phyloP scores from a whole-genome alignment of 2,329 filamentous ascomycete genomes.

The Fonsecaea pugnacius region DNA sequence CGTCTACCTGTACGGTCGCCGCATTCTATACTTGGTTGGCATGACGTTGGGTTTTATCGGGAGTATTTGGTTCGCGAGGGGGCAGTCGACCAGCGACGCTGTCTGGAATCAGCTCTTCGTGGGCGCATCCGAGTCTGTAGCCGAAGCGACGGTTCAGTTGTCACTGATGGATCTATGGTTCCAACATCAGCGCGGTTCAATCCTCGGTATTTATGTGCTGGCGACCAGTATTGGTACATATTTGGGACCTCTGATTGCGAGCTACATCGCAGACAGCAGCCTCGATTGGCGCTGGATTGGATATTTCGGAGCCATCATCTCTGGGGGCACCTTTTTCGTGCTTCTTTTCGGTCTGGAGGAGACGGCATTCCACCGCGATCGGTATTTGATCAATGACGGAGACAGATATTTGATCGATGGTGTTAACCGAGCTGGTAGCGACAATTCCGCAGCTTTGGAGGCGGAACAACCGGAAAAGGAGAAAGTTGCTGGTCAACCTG shows the following conservation, averaged over 20 bases:
- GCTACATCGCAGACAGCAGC: constrained; percentile 54
- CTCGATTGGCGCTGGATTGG: constrained; percentile 62
- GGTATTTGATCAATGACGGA: constrained; percentile 29
- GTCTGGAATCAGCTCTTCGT: constrained; percentile 63
- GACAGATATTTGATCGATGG: constrained; percentile 31
- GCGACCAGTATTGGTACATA: constrained; percentile 63
- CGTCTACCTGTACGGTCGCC: constrained; percentile 60
- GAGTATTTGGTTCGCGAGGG: constrained; percentile 59
- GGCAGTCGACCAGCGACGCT: constrained; percentile 51
- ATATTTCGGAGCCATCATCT: constrained; percentile 57
- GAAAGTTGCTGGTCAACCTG: constrained; percentile 13
- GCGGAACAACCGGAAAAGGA: constrained; percentile 16
- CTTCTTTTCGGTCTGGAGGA: constrained; percentile 60
- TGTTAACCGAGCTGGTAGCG: constrained; percentile 21
- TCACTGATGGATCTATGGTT: constrained; percentile 63
- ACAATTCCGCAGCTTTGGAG: constrained; percentile 15
- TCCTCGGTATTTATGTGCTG: constrained; percentile 60
- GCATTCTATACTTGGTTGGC: constrained; percentile 60
- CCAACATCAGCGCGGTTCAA: constrained; percentile 60
- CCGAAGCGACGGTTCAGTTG: constrained; percentile 62
- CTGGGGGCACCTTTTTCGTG: constrained; percentile 52
- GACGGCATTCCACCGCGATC: constrained; percentile 42
- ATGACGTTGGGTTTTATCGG: constrained; percentile 56
- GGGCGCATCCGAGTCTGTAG: constrained; percentile 61
- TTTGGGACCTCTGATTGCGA: constrained; percentile 58